A percentile compares a stretch with the other conserved stretches of the same genome.
Conservation (phyloP, 2,329 filamentous ascomycete species). For the Trichoderma simmonsii region DNA sequence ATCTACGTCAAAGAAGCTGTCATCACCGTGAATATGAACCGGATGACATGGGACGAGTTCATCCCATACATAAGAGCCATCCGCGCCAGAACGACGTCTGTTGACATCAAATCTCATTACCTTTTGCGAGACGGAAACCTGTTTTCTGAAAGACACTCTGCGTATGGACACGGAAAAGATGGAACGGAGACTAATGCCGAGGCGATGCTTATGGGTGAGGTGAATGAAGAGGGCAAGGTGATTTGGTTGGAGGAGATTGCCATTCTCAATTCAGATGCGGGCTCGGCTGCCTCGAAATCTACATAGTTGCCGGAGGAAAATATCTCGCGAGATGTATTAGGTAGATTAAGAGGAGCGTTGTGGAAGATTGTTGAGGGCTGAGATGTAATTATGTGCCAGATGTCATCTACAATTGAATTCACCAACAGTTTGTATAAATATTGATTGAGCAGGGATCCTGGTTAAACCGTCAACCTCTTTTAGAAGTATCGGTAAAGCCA, state of each 20-base stretch:
- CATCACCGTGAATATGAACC: not conserved
- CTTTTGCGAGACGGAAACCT: slow-evolving; percentile 5
- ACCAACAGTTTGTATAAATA: not conserved
- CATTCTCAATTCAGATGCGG: not conserved
- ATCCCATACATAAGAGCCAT: not conserved
- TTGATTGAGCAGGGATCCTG: not conserved
- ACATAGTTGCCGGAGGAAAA: not conserved
- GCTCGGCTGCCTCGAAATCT: not conserved
- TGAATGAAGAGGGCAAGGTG: not conserved
- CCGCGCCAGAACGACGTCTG: not conserved
- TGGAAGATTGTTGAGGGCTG: not conserved
- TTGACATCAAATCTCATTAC: not conserved
- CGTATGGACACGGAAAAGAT: not conserved
- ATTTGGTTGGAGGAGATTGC: slow-evolving; percentile 9
- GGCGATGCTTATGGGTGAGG: not conserved
- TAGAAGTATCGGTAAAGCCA: not conserved
- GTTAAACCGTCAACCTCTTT: not conserved
- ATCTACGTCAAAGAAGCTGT: not conserved
- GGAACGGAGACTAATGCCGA: not conserved
- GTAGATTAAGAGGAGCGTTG: not conserved
- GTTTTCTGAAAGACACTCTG: slow-evolving; percentile 8
- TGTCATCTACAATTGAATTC: not conserved
- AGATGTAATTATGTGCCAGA: fast-evolving
- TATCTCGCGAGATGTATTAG: not conserved
- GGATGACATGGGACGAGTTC: not conserved